phyloP scores from a whole-genome alignment of 345 rosid genomes.

The Nephelium lappaceum region DNA sequence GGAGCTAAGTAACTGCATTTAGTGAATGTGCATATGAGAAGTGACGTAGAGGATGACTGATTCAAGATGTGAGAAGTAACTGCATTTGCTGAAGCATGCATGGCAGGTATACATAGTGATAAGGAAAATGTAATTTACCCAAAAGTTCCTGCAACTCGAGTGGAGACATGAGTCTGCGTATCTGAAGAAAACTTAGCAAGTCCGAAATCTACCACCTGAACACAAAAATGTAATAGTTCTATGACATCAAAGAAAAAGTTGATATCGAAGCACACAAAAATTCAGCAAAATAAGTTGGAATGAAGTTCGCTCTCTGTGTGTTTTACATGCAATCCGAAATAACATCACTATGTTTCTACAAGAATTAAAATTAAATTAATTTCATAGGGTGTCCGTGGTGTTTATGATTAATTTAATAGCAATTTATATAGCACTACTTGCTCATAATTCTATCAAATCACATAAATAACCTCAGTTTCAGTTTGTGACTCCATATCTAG shows the following conservation, averaged over 20 bases:
- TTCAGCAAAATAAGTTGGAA: too few species aligned
- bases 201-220: conserved; percentile 94
- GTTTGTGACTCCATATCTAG: background rate
- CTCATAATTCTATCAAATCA: background rate
- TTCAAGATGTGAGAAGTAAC: background rate
- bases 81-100: background rate
- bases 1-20: conserved; percentile 81
- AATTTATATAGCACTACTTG: background rate
- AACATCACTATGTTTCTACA: too few species aligned
- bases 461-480: background rate
- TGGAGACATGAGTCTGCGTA: conserved; percentile 81
- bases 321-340: too few species aligned
- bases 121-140: conserved; percentile 49
- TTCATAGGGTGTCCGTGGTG: background rate
- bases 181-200: conserved; percentile 74
- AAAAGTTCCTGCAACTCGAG: conserved; percentile 92
- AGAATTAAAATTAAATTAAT: too few species aligned
- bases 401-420: background rate
- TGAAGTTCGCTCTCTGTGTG: too few species aligned
- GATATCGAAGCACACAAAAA: too few species aligned
- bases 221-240: conserved; percentile 6
- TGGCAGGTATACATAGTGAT: conserved; percentile 2
- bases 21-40: conserved; percentile 13
- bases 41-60: background rate
- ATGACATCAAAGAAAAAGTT: background rate